phyloP scores from a whole-genome alignment of 257 asterid species.

The Solanum peruvianum region DNA sequence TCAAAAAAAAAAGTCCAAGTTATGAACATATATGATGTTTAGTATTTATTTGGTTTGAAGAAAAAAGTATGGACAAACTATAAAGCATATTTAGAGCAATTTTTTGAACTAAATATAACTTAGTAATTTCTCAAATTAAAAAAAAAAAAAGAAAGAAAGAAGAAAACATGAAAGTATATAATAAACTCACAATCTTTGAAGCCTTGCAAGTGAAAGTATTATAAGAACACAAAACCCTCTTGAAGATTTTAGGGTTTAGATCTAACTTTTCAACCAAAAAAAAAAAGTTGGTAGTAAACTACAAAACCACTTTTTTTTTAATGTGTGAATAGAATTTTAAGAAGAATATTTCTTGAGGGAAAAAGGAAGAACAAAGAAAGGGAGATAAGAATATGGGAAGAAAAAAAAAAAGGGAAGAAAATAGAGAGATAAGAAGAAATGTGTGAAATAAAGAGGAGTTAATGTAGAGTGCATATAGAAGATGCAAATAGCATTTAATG shows the following conservation, averaged over 20 bases:
- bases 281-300: not conserved
- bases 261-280: not conserved
- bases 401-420: not conserved
- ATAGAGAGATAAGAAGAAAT: not conserved
- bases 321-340: conserved; percentile 51
- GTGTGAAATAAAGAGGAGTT: conserved; percentile 33
- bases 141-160: not conserved
- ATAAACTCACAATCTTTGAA: not conserved
- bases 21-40: not conserved
- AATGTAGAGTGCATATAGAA: conserved; percentile 63
- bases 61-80: not conserved
- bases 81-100: not conserved
- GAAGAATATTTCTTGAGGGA: conserved; percentile 16
- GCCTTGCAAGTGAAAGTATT: not conserved
- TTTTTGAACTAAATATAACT: not conserved
- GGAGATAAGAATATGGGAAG: not conserved
- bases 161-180: not conserved
- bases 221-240: not conserved
- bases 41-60: not conserved
- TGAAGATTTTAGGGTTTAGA: not conserved
- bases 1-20: not conserved
- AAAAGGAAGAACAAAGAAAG: not conserved
- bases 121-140: not conserved
- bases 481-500: conserved; percentile 72
- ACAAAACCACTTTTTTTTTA: not conserved